These are phyloP conservation scores for Verticillium nonalfalfae DNA, from an alignment of 2,329 filamentous ascomycete genomes.

Conservation along the genomic window DNA sequence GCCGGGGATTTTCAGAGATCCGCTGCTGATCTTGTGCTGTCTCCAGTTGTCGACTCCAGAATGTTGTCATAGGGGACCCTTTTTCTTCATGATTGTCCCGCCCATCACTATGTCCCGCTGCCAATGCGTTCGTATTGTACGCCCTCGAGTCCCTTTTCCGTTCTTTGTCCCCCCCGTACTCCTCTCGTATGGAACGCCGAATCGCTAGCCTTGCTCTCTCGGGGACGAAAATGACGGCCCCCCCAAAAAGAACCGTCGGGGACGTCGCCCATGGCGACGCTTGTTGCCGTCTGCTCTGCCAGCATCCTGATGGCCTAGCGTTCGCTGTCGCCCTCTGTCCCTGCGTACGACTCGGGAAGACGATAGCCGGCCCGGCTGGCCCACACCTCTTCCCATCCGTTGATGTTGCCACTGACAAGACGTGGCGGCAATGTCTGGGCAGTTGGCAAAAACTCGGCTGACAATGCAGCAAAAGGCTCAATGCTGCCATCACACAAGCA, in stretches of 20 bases:
- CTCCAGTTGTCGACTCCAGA: background rate
- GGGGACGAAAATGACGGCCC: background rate
- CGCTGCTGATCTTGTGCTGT: background rate
- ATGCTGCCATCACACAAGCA: background rate
- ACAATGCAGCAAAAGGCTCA: background rate
- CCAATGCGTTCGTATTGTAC: background rate
- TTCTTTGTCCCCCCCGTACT: background rate
- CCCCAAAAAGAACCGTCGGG: background rate
- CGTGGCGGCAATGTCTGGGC: background rate
- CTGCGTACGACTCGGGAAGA: background rate
- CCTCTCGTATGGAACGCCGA: background rate
- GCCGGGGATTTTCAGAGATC: constrained; percentile 2
- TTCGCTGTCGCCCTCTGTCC: background rate
- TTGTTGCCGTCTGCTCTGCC: background rate
- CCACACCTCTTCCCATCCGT: background rate
- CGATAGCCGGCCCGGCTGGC: background rate
- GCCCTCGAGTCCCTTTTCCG: background rate
- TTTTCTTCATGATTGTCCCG: background rate
- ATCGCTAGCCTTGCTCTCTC: background rate
- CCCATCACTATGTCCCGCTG: background rate
- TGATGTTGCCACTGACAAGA: background rate
- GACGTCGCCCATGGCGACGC: background rate
- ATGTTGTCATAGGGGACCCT: background rate
- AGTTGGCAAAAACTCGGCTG: background rate
- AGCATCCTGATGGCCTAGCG: background rate